Base-by-base conservation (phyloP, 2,329 filamentous ascomycete genomes). In the Calonectria crousiana region DNA sequence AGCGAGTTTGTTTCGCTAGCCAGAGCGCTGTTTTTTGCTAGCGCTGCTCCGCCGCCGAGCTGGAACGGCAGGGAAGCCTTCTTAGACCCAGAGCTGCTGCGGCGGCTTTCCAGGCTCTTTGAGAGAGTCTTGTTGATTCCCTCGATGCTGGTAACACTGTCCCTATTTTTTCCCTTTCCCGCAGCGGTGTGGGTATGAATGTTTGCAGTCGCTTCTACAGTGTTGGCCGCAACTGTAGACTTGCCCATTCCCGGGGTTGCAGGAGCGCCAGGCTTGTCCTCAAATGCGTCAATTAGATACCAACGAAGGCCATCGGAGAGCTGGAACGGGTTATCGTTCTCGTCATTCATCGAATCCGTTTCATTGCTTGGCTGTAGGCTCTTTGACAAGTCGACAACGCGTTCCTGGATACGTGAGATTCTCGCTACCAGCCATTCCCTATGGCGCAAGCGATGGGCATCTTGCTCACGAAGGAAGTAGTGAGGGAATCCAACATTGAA, bases 401-500 rank as follows among this genome's bases (percentile, higher is more conserved):
- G 94, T 83, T 98, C 95, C 86, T 98, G 95, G 28, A 98, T 92
- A 77, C 95, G 95, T 16, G 93, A 93, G 73, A 99, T 98, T 20
- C 97, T 93, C 11, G 97, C 97, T 10, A 99, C 93, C n/a, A 99
- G 92, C 95, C 97, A 99, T 83, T 99, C 97, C 44, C 96, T 91
- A 62, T 92, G 93, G 36, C 93, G 92, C 8, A 99, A 88, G 74
- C 95, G 93, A 84, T 99, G 97, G 1, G 90, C 90, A 79, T 98
- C 96, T 83, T 97, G 94, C 84, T 99, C 97, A 44, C 95, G 94
- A 3, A 99, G 89, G 86, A 99, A 99, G 86, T 97, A 98, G 84
- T 99, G 97, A 11, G 97, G 97, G 74, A 96, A 98, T 1, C 96
- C 96, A 38, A 99, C 95, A 81, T 99, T 99, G 89, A 99, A 99